phyloP scores from a whole-genome alignment of 768 basidiomycete species.

The Pilatotrama ljubarskyi region DNA sequence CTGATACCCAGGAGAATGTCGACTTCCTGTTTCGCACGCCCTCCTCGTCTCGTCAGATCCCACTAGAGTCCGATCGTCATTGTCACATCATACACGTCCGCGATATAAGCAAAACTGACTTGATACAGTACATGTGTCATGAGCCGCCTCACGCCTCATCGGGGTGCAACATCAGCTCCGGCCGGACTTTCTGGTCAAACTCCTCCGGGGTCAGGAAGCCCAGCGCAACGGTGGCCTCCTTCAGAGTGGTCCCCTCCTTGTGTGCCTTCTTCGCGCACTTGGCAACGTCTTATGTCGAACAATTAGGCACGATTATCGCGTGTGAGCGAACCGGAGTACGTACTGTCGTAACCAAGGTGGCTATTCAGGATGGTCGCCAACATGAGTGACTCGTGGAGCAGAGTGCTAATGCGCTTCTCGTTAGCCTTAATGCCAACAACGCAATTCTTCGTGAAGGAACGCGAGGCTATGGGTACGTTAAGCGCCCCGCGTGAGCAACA shows the following conservation, averaged over 20 bases:
- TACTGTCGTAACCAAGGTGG: slow-evolving; percentile 95
- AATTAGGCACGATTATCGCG: slow-evolving; percentile 16
- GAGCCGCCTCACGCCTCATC: slow-evolving; percentile 42
- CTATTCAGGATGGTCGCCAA: slow-evolving; percentile 96
- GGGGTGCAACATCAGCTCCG: slow-evolving; percentile 87
- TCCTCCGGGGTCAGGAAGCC: slow-evolving; percentile 87
- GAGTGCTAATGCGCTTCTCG: slow-evolving; percentile 84
- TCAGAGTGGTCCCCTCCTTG: slow-evolving; percentile 94
- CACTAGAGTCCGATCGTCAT: slow-evolving; percentile 2
- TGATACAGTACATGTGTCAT: too few species aligned
- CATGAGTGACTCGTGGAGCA: slow-evolving; percentile 96
- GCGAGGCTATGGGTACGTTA: slow-evolving; percentile 52
- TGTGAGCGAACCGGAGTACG: slow-evolving; percentile 35
- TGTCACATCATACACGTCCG: slow-evolving; percentile 21
- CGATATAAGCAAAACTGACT: slow-evolving; percentile 8
- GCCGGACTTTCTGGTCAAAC: slow-evolving; percentile 92
- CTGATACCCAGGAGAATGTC: background rate
- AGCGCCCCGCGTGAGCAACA: background rate
- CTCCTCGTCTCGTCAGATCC: slow-evolving; percentile 8
- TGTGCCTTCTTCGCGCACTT: slow-evolving; percentile 99
- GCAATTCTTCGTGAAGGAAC: slow-evolving; percentile 97
- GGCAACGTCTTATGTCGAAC: slow-evolving; percentile 75
- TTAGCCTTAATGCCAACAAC: slow-evolving; percentile 96
- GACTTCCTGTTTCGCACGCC: slow-evolving; percentile 3
- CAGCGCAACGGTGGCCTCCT: slow-evolving; percentile 88